These are phyloP conservation scores for Ustilaginoidea virens DNA, from an alignment of 2,329 filamentous ascomycete genomes.

Conservation along the genomic window DNA sequence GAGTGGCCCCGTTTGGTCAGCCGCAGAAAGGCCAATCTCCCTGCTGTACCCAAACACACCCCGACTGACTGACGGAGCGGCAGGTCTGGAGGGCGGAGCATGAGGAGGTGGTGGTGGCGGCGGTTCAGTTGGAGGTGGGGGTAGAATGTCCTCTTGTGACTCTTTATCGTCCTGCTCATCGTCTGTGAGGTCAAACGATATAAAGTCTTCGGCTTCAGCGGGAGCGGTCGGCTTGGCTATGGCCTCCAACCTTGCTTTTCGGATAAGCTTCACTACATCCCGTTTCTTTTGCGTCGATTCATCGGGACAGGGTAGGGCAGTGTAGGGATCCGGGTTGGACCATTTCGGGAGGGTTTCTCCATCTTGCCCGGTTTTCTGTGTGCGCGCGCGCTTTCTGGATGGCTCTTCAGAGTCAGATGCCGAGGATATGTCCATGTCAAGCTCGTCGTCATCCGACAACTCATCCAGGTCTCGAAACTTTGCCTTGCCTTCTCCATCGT, in stretches of 20 bases:
- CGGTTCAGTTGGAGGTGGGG: conserved; percentile 9
- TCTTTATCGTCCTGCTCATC: conserved; percentile 26
- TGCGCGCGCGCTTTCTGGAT: conserved; percentile 20
- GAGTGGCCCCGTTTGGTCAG: conserved; percentile 27
- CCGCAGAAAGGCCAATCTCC: conserved; percentile 3
- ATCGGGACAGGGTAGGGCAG: conserved; percentile 65
- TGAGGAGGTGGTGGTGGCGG: conserved; percentile 6
- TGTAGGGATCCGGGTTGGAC: conserved; percentile 95
- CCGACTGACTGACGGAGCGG: neutral
- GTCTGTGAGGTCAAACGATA: conserved; percentile 62
- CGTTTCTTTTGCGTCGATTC: conserved; percentile 59
- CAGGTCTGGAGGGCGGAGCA: conserved; percentile 3
- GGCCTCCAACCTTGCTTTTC: conserved; percentile 61
- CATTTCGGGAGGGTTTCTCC: conserved; percentile 52
- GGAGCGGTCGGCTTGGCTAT: conserved; percentile 33
- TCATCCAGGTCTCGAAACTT: conserved; percentile 41
- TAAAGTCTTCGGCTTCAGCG: conserved; percentile 64
- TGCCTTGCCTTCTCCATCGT: conserved; percentile 26
- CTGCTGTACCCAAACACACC: conserved; percentile 7
- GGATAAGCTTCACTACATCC: conserved; percentile 81
- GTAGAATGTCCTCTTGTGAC: conserved; percentile 6
- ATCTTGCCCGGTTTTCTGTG: conserved; percentile 14
- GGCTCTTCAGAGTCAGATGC: conserved; percentile 21
- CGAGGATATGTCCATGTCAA: conserved; percentile 46
- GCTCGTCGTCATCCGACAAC: conserved; percentile 46